These are phyloP conservation scores for Aspergillus bertholletiae DNA, from an alignment of 495 filamentous ascomycete species.

Conservation along the genomic window DNA sequence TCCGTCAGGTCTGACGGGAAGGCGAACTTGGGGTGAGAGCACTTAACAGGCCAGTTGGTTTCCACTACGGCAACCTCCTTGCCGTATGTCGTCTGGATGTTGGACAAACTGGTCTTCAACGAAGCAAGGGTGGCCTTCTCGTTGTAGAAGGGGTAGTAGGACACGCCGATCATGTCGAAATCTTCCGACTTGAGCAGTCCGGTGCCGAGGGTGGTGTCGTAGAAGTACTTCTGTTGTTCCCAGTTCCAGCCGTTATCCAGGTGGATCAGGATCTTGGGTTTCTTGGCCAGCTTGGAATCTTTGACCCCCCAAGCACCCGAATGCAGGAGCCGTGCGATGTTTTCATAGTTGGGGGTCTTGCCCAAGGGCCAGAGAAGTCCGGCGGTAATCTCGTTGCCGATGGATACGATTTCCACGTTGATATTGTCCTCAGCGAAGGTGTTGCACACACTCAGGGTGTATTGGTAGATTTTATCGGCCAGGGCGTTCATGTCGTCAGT, in stretches of 20 bases:
- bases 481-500: constrained; percentile 53
- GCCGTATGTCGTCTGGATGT: constrained; percentile 54
- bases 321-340: constrained; percentile 59
- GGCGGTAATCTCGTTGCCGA: constrained; percentile 66
- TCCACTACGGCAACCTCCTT: constrained; percentile 64
- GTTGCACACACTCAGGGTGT: constrained; percentile 59
- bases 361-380: constrained; percentile 66
- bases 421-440: constrained; percentile 52
- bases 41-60: constrained; percentile 64
- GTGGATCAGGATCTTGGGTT: constrained; percentile 65
- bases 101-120: constrained; percentile 52
- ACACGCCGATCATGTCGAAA: constrained; percentile 68
- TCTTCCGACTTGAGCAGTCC: constrained; percentile 50
- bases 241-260: constrained; percentile 69
- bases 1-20: constrained; percentile 55
- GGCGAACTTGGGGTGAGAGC: constrained; percentile 47
- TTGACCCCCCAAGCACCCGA: constrained; percentile 61
- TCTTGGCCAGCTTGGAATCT: constrained; percentile 51
- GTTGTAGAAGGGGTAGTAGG: constrained; percentile 68
- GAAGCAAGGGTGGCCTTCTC: constrained; percentile 49
- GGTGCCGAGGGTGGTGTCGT: constrained; percentile 51
- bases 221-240: constrained; percentile 60
- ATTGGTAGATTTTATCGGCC: constrained; percentile 60
- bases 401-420: constrained; percentile 58
- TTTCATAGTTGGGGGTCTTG: constrained; percentile 44